Evolutionary conservation across 352 stramenopile species (phyloP).

Genomic region (Globisporangium barbulae): DNA sequence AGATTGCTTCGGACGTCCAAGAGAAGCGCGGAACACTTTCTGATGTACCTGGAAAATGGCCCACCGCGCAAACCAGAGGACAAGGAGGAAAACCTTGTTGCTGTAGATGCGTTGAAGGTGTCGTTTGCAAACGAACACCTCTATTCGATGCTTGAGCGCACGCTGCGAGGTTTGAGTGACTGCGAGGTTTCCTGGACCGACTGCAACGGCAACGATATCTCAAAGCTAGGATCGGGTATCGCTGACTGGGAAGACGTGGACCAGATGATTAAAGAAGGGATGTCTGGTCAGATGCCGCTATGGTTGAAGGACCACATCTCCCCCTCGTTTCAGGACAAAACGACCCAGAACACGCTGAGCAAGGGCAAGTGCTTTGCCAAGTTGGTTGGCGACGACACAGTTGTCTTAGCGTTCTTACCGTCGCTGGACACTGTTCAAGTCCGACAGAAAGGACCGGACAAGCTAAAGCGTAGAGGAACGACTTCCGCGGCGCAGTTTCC

Average conservation of each 20-base stretch:
- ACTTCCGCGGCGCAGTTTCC: conserved; percentile 6
- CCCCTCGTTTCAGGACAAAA: conserved; percentile 39
- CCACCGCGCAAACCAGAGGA: conserved; percentile 9
- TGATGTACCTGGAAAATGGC: conserved; percentile 79
- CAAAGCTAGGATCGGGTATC: conserved; percentile 8
- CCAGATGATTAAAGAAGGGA: conserved; percentile 37
- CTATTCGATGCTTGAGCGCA: conserved; percentile 86
- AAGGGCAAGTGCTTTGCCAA: conserved; percentile 87
- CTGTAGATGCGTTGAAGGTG: conserved; percentile 15
- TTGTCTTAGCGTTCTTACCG: conserved; percentile 80
- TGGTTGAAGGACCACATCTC: conserved; percentile 62
- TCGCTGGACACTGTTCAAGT: conserved; percentile 55
- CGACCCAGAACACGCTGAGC: conserved; percentile 38
- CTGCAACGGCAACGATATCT: conserved; percentile 44
- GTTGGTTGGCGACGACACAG: conserved; percentile 59
- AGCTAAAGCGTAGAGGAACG: conserved; percentile 5
- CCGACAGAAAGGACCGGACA: conserved; percentile 25
- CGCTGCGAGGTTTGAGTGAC: conserved; percentile 70
- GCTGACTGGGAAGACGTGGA: conserved; percentile 29
- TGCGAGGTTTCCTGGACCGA: conserved; percentile 87
- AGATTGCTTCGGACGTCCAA: conserved; percentile 65
- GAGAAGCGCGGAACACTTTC: conserved; percentile 70
- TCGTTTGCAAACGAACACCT: conserved; percentile 77
- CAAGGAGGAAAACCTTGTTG: not conserved
- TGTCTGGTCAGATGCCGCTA: conserved; percentile 59